Conservation (phyloP, 768 basidiomycete genomes). For the Rhodosporidiobolus odoratus region DNA sequence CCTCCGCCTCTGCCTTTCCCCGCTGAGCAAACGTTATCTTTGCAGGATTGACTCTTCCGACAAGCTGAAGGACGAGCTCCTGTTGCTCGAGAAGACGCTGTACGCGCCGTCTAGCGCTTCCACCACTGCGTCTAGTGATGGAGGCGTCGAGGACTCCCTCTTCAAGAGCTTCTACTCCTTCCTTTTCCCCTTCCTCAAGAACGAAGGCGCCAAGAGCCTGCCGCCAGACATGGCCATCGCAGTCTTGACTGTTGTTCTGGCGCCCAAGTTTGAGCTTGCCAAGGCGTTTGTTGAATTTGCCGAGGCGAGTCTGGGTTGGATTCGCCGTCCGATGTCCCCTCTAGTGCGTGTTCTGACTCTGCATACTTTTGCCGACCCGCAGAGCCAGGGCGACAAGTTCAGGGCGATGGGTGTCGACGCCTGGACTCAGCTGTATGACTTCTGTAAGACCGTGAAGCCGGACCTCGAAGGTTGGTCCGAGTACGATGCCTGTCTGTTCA, state of each 20-base stretch:
- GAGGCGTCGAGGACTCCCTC: constrained; percentile 55
- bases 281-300: constrained; percentile 64
- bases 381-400: constrained; percentile 56
- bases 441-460: constrained; percentile 60
- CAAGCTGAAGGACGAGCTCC: constrained; percentile 58
- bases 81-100: constrained; percentile 51
- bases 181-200: constrained; percentile 66
- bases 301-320: constrained; percentile 51
- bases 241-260: constrained; percentile 69
- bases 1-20: background rate
- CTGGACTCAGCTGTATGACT: constrained; percentile 75
- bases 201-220: constrained; percentile 55
- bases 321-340: background rate
- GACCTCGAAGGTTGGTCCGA: constrained; percentile 65
- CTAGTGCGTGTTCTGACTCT: background rate
- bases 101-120: constrained; percentile 39
- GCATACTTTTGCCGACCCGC: background rate
- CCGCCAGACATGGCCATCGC: constrained; percentile 60
- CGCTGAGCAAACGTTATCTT: background rate
- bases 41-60: constrained; percentile 55
- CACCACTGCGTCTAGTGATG: constrained; percentile 45
- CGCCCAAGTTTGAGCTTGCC: constrained; percentile 63
- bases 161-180: constrained; percentile 66
- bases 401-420: constrained; percentile 77
- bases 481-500: constrained; percentile 59